Conservation (phyloP, 2,329 filamentous ascomycete genomes). For the Fusarium coicis region DNA sequence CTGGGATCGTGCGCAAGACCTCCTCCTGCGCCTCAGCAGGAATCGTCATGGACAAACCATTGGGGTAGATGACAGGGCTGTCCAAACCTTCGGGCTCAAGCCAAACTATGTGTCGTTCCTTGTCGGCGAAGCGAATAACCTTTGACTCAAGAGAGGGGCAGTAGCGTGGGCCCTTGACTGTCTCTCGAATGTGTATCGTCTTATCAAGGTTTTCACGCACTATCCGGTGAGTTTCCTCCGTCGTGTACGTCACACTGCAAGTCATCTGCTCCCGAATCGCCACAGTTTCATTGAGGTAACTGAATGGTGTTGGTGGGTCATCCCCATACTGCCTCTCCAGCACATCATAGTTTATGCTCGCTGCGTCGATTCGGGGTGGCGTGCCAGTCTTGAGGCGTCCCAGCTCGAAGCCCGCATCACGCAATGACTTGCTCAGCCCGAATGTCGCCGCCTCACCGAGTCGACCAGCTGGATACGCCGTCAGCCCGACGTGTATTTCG, state of each 20-base stretch:
- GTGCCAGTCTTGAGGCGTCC: slow-evolving; percentile 96
- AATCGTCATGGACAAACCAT: slow-evolving; percentile 97
- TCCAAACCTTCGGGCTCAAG: slow-evolving; percentile 96
- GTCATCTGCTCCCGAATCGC: slow-evolving; percentile 82
- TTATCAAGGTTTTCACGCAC: slow-evolving; percentile 92
- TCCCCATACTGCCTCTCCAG: slow-evolving; percentile 84
- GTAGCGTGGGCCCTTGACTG: slow-evolving; percentile 92
- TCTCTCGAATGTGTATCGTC: slow-evolving; percentile 95
- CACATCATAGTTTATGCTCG: slow-evolving; percentile 80
- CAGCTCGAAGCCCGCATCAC: slow-evolving; percentile 87
- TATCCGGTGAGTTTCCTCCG: slow-evolving; percentile 82
- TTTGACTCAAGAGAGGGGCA: slow-evolving; percentile 97
- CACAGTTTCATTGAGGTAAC: slow-evolving; percentile 84
- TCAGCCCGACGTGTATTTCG: slow-evolving; percentile 94
- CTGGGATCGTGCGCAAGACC: slow-evolving; percentile 86
- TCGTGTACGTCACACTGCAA: slow-evolving; percentile 92
- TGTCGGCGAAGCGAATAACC: slow-evolving; percentile 86
- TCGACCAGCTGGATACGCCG: slow-evolving; percentile 85
- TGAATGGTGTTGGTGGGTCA: slow-evolving; percentile 88
- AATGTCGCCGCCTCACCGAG: slow-evolving; percentile 95
- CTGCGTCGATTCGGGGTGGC: slow-evolving; percentile 84
- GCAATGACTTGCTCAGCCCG: slow-evolving; percentile 89
- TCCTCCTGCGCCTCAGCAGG: slow-evolving; percentile 87
- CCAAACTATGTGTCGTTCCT: slow-evolving; percentile 89
- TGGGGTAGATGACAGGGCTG: slow-evolving; percentile 91